Evolutionary conservation across 257 asterid species (phyloP).

Genomic region (Thymus mandschuricus): DNA sequence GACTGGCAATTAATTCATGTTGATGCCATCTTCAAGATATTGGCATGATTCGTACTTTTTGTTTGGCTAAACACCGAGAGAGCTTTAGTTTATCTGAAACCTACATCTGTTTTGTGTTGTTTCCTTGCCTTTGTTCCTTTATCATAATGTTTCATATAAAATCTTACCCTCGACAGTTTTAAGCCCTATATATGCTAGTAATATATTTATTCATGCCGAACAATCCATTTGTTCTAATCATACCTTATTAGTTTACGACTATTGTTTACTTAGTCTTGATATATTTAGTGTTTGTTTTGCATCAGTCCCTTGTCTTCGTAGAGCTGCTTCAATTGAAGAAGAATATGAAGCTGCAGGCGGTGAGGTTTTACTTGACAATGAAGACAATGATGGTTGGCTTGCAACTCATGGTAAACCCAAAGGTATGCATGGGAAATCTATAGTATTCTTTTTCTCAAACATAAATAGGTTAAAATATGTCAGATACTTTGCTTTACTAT

Average conservation of each 20-base stretch:
- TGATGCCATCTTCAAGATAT: too few relatives aligned
- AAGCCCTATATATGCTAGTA: background rate
- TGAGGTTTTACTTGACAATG: slow-evolving; percentile 86
- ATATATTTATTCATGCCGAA: slow-evolving; percentile 10
- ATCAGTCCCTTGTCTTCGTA: slow-evolving; percentile 89
- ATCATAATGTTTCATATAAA: background rate
- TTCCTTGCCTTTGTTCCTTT: slow-evolving; percentile 6
- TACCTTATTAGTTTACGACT: background rate
- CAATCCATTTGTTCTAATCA: background rate
- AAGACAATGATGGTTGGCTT: slow-evolving; percentile 95
- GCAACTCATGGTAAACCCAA: slow-evolving; percentile 97
- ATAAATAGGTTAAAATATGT: background rate
- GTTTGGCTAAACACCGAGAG: slow-evolving; percentile 1
- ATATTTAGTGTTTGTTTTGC: slow-evolving; percentile 23
- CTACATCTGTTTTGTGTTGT: background rate
- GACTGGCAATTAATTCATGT: slow-evolving; percentile 7
- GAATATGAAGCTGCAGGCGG: slow-evolving; percentile 99
- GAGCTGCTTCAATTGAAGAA: slow-evolving; percentile 95
- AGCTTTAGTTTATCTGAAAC: slow-evolving; percentile 1
- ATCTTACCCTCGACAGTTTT: background rate
- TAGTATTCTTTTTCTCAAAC: background rate
- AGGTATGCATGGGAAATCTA: slow-evolving; percentile 40
- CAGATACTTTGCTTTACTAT: background rate
- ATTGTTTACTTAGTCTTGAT: slow-evolving; percentile 6
- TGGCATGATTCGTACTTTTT: background rate